Evolutionary conservation across 148 eudicot species (phyloP).

Genomic region (Camellia japonica): DNA sequence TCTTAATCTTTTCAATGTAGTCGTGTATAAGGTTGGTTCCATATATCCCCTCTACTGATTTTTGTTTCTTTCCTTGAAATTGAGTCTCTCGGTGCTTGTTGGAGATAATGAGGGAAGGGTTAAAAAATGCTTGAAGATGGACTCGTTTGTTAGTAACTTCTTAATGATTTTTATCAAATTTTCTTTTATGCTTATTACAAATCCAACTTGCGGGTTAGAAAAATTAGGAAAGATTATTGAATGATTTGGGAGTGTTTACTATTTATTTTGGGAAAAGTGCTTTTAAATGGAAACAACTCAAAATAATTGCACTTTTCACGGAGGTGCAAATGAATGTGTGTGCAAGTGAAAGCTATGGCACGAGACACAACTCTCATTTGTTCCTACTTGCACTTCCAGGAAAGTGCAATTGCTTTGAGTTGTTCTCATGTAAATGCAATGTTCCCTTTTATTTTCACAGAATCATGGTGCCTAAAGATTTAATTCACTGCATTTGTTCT

Average conservation of each 20-base stretch:
- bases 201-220: neutral
- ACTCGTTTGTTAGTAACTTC: neutral
- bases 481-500: neutral
- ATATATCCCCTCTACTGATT: neutral
- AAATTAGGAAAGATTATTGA: neutral
- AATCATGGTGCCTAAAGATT: no score
- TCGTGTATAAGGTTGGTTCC: constrained; percentile 61
- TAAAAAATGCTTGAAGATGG: neutral
- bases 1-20: constrained; percentile 57
- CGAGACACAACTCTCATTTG: no score
- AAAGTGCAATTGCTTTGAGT: no score
- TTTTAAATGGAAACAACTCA: no score
- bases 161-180: neutral
- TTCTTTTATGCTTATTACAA: neutral
- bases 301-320: no score
- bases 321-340: no score
- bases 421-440: no score
- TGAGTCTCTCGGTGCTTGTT: neutral
- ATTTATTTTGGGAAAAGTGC: neutral
- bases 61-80: neutral
- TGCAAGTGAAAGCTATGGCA: neutral
- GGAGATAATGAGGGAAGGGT: neutral
- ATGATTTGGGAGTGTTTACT: neutral
- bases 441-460: no score
- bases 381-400: no score